Base-by-base conservation (phyloP, 352 stramenopile species). In the Phytophthora parvispora region DNA sequence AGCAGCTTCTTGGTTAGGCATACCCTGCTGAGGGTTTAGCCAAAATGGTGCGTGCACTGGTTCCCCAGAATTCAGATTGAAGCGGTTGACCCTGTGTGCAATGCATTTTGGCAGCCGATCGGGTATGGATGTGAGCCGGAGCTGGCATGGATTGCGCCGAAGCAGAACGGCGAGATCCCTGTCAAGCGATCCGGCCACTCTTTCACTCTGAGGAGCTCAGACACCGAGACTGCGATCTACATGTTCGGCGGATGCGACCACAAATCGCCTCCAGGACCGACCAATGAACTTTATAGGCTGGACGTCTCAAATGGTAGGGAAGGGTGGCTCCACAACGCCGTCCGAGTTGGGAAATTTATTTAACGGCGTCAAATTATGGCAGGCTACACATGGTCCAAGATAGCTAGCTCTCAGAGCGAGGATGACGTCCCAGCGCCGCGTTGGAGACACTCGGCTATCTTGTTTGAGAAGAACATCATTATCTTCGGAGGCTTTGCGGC, bases 401-500 rank as follows among this genome's bases (percentile, higher is more conserved):
- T 95, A 56, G 43, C 43, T 32, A 75, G 50, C 51, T 58, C 51
- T 12, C 66, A 68, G 28, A 76, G 62, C 6, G 75, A 87, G 0
- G 87, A 94, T 47, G 84, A 94, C 27, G 56, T 86, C 16, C 86
- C 88, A 25, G 85, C 85, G 0, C 77, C 91, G 20, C 77, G 92
- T 22, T 98, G 92, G 92, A 78, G 90, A 29, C 92, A 98, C 64
- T 92, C 88, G 9, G 91, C 89, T 4, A 75, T 93, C 25, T 50
- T 97, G 15, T 91, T 82, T 47, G 88, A 96, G 52, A 95, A 87
- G 64, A 88, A 93, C 51, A 88, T 99, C 22, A 63, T 99, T 27
- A 77, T 99, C 28, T 99, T 99, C 63, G 97, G 97, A 8, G 97
- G 97, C 4, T 99, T 99, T 60, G 87, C 89, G 6, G 93, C 90